Evolutionary conservation across 768 basidiomycete genomes (phyloP).

Genomic region (Trametes gibbosa): DNA sequence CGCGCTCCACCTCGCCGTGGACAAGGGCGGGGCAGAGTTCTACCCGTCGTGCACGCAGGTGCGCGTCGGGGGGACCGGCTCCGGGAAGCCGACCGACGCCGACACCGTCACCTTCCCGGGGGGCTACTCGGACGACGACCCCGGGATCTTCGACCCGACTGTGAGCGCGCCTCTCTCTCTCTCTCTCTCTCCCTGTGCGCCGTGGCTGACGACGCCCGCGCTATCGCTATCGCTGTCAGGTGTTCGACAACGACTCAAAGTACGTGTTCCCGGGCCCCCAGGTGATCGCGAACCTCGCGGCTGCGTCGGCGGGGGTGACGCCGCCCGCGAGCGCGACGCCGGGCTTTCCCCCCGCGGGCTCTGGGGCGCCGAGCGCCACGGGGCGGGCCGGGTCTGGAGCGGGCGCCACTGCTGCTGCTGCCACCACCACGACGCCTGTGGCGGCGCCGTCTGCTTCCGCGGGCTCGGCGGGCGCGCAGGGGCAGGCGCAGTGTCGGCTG

Average conservation of each 20-base stretch:
- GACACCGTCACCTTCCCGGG: constrained; percentile 61
- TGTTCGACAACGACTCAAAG: constrained; percentile 25
- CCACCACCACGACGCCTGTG: neutral
- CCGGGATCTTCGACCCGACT: constrained; percentile 64
- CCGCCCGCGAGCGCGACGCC: constrained; percentile 10
- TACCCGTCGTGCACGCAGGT: constrained; percentile 70
- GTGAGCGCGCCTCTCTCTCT: constrained; percentile 27
- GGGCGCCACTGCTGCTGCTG: neutral
- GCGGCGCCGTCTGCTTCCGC: constrained; percentile 10
- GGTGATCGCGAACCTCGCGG: constrained; percentile 26
- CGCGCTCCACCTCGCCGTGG: constrained; percentile 64
- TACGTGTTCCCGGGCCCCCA: constrained; percentile 31
- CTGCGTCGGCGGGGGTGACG: constrained; percentile 12
- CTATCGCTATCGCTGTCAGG: too few relatives aligned
- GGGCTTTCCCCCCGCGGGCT: constrained; percentile 20
- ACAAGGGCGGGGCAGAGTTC: constrained; percentile 68
- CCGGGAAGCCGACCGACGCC: constrained; percentile 45
- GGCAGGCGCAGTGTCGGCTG: constrained; percentile 17
- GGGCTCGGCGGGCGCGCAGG: neutral
- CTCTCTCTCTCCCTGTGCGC: neutral
- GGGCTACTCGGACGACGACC: constrained; percentile 68
- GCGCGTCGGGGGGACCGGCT: constrained; percentile 50
- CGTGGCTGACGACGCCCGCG: neutral
- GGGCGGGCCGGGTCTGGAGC: constrained; percentile 1
- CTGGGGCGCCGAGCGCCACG: neutral